Evolutionary conservation across 208 protist genomes (phyloP).

Genomic region (Endotrypanum monterogeii): DNA sequence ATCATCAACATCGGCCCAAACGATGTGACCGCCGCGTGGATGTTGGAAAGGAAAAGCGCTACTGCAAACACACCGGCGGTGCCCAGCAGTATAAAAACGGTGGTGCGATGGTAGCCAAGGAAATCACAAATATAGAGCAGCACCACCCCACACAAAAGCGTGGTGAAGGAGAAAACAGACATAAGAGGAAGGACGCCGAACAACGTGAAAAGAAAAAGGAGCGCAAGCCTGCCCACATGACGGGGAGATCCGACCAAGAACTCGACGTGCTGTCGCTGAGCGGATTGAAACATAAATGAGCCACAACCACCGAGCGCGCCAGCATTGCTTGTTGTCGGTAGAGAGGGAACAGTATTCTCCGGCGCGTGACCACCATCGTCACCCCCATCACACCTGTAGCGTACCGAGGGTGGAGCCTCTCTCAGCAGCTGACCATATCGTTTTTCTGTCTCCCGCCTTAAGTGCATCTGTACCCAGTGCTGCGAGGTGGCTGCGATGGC

Average conservation of each 20-base stretch:
- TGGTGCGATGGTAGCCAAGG: slow-evolving; percentile 61
- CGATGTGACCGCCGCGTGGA: slow-evolving; percentile 51
- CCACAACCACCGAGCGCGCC: neutral
- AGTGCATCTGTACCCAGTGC: slow-evolving; percentile 53
- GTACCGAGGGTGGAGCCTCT: neutral
- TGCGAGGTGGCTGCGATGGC: slow-evolving; percentile 45
- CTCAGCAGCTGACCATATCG: slow-evolving; percentile 20
- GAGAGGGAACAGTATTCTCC: slow-evolving; percentile 13
- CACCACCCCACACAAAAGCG: slow-evolving; percentile 62
- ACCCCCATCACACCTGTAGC: neutral
- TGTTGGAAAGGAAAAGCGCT: slow-evolving; percentile 74
- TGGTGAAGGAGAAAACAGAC: slow-evolving; percentile 60
- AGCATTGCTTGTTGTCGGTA: neutral
- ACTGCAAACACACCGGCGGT: slow-evolving; percentile 46
- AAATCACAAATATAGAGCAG: slow-evolving; percentile 83
- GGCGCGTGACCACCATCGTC: slow-evolving; percentile 7
- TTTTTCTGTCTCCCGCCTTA: slow-evolving; percentile 23
- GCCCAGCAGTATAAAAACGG: slow-evolving; percentile 51
- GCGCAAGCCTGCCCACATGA: slow-evolving; percentile 31
- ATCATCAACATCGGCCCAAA: slow-evolving; percentile 77
- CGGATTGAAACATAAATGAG: neutral
- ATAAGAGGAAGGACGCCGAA: slow-evolving; percentile 83
- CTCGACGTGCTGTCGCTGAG: slow-evolving; percentile 24
- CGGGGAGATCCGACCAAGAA: slow-evolving; percentile 42
- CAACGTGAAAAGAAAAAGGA: slow-evolving; percentile 60